Evolutionary conservation across 2,329 filamentous ascomycete genomes (phyloP).

Genomic region (Aphanoascus verrucosus): DNA sequence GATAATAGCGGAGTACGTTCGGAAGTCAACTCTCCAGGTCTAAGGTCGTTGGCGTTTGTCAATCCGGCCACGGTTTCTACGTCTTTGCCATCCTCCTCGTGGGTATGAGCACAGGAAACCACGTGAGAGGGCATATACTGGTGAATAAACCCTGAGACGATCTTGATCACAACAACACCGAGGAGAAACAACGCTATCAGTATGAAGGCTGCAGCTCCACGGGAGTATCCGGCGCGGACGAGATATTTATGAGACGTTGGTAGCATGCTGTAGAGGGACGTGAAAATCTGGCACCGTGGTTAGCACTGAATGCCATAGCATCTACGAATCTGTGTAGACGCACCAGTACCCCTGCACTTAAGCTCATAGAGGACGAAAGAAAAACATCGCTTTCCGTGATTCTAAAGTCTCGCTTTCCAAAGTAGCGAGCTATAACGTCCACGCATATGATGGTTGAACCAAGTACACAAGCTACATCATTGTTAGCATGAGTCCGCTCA

Average conservation of each 20-base stretch:
- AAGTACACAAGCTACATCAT: slow-evolving; percentile 44
- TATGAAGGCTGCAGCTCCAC: slow-evolving; percentile 50
- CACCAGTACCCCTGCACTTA: slow-evolving; percentile 96
- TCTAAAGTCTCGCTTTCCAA: slow-evolving; percentile 64
- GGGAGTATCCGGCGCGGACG: slow-evolving; percentile 53
- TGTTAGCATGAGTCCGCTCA: slow-evolving; percentile 15
- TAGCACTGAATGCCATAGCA: not conserved
- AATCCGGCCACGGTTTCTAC: slow-evolving; percentile 20
- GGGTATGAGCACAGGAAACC: slow-evolving; percentile 40
- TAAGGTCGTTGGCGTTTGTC: not conserved
- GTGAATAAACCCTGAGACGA: slow-evolving; percentile 38
- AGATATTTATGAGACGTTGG: slow-evolving; percentile 76
- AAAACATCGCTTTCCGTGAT: slow-evolving; percentile 87
- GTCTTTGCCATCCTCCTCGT: slow-evolving; percentile 29
- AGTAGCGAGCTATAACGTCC: slow-evolving; percentile 66
- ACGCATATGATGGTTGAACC: slow-evolving; percentile 80
- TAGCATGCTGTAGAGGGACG: slow-evolving; percentile 83
- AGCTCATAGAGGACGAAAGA: slow-evolving; percentile 72
- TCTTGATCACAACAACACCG: slow-evolving; percentile 39
- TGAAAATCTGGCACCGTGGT: slow-evolving; percentile 58
- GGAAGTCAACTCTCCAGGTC: not conserved
- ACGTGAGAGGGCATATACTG: slow-evolving; percentile 41
- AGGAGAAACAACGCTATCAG: slow-evolving; percentile 39
- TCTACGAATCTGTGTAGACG: slow-evolving; percentile 20
- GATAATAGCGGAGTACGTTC: slow-evolving; percentile 11